phyloP scores from a whole-genome alignment of 305 asterid species.

The Stenogyne calaminthoides region DNA sequence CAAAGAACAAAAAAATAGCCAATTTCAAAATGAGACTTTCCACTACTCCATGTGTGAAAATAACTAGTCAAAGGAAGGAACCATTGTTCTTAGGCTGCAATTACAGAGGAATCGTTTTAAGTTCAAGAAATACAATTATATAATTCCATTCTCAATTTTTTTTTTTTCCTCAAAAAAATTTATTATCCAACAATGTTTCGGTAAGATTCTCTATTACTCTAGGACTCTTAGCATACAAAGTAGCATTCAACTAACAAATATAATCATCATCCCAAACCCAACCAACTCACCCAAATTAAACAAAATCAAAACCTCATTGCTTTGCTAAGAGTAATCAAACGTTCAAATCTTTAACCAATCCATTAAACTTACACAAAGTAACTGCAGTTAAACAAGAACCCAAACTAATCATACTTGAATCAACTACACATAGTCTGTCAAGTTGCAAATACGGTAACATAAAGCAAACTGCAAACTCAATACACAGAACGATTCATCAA shows the following conservation, averaged over 20 bases:
- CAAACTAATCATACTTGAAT: conserved; percentile 22
- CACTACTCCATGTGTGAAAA: background rate
- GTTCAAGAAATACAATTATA: background rate
- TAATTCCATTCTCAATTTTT: background rate
- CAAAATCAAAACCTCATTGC: background rate
- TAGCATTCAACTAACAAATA: background rate
- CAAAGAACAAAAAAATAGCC: background rate
- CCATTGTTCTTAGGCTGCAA: background rate
- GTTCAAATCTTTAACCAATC: conserved; percentile 22
- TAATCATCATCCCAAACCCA: background rate
- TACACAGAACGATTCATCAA: background rate
- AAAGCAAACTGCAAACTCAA: conserved; percentile 11
- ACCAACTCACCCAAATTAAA: conserved; percentile 20
- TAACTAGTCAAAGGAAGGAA: background rate
- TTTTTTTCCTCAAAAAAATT: background rate
- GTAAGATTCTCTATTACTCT: no score
- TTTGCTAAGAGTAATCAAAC: background rate
- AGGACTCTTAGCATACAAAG: conserved; percentile 1
- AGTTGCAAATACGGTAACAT: background rate
- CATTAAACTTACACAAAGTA: background rate
- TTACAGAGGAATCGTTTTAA: background rate
- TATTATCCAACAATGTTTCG: no score
- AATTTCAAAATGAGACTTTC: background rate
- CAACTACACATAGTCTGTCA: conserved; percentile 1
- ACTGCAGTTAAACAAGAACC: conserved; percentile 17